phyloP scores from a whole-genome alignment of 2,329 filamentous ascomycete species.

The Paecilomyces formosus region DNA sequence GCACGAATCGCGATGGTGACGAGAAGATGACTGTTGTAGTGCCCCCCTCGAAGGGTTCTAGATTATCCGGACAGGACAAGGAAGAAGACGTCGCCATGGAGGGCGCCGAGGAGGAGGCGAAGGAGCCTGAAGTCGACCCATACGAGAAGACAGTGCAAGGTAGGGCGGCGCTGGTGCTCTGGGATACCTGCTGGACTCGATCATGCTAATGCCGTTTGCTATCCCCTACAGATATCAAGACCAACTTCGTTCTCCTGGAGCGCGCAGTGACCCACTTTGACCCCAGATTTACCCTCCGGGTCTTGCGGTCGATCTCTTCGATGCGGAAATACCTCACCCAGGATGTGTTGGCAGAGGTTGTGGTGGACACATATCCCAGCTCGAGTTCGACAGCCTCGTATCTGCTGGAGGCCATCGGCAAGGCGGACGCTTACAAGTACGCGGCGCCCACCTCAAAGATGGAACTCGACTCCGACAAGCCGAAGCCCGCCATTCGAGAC shows the following conservation, averaged over 20 bases:
- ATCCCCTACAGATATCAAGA: constrained; percentile 69
- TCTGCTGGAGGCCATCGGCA: constrained; percentile 63
- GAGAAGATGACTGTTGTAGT: constrained; percentile 77
- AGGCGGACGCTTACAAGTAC: constrained; percentile 57
- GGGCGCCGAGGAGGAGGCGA: constrained; percentile 40
- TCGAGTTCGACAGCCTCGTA: constrained; percentile 61
- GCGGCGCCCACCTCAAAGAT: constrained; percentile 56
- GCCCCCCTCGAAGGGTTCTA: constrained; percentile 60
- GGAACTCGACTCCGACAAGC: constrained; percentile 67
- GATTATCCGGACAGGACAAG: constrained; percentile 53
- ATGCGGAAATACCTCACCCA: constrained; percentile 84
- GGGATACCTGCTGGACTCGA: neutral
- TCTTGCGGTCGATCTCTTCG: constrained; percentile 89
- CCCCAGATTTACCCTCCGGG: constrained; percentile 86
- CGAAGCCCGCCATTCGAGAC: constrained; percentile 59
- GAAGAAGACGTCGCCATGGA: constrained; percentile 69
- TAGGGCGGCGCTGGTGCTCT: constrained; percentile 15
- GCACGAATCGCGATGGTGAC: constrained; percentile 63
- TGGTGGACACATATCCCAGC: constrained; percentile 69
- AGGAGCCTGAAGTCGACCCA: constrained; percentile 36
- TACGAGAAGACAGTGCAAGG: constrained; percentile 45
- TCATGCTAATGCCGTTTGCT: neutral
- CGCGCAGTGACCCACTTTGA: constrained; percentile 90
- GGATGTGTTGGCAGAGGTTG: constrained; percentile 71
- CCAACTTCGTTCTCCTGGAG: constrained; percentile 85